Conservation (phyloP, 257 asterid genomes). For the Capsicum rhomboideum region DNA sequence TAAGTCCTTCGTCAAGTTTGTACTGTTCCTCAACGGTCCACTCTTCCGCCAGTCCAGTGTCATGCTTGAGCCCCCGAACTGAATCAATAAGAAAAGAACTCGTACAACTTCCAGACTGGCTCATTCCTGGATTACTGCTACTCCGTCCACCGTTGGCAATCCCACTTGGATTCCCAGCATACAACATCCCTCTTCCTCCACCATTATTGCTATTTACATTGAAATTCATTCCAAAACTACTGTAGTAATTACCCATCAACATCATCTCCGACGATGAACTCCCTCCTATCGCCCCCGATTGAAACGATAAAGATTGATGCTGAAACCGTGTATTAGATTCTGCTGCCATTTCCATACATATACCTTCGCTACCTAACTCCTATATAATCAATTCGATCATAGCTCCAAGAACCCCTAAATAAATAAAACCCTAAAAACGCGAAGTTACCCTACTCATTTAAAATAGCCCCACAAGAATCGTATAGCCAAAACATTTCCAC, state of each 20-base stretch:
- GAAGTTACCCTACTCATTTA: background rate
- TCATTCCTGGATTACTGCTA: constrained; percentile 17
- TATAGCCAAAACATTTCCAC: background rate
- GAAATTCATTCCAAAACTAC: constrained; percentile 23
- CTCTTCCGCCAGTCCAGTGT: constrained; percentile 66
- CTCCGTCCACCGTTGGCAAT: background rate
- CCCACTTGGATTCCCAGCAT: constrained; percentile 20
- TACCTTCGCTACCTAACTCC: background rate
- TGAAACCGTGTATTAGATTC: constrained; percentile 52
- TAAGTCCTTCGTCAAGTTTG: constrained; percentile 76
- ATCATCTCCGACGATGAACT: constrained; percentile 28
- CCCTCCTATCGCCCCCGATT: constrained; percentile 15
- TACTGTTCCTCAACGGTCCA: constrained; percentile 83
- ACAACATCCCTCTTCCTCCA: constrained; percentile 34
- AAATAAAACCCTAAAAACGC: background rate
- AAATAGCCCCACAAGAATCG: background rate
- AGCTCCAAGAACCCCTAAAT: background rate
- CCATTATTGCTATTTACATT: constrained; percentile 14
- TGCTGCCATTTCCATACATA: constrained; percentile 41
- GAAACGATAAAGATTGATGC: constrained; percentile 34
- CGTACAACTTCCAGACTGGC: constrained; percentile 29
- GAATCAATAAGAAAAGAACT: constrained; percentile 50
- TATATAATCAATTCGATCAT: background rate
- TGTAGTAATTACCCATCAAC: constrained; percentile 35
- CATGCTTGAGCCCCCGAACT: constrained; percentile 72